Evolutionary conservation across 768 basidiomycete species (phyloP), one percentile per base, ranked within the genome.

Genomic region (Fistulinella prunicolor): DNA sequence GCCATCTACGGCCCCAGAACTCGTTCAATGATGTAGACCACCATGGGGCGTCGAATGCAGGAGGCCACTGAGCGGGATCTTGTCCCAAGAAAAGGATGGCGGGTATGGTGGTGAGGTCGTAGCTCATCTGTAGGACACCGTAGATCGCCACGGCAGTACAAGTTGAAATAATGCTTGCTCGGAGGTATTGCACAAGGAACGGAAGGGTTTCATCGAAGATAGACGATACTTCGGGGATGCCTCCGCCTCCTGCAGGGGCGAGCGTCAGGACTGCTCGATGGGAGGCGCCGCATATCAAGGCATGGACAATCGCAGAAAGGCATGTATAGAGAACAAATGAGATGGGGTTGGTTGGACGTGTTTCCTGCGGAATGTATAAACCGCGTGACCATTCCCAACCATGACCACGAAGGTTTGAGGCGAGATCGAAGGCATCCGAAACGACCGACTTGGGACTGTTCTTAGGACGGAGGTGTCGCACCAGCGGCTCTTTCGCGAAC

Each of bases 381-480:
- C 56, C 51, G 23, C 63, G 54, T 2, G 81, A 79, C 77, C 81
- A 84, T 36, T 76, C 66, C 83, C 84, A 86, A 13, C 80, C 82
- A 38, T 70, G 58, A 7, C 84, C 85, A 16, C 85, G 80, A 13
- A 79, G 54, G 50, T 75, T 81, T 54, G 65, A 68, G 21, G 51
- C 53, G 17, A 86, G 70, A 45, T 85, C 82, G 13, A 74, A 52
- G 2, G 76, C 74, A 46, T 86, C 75, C 36, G 47, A 34, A 28
- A 50, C 16, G 36, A 35, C 34, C 2, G 53, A 49, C 6, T 44
- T 30, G 10, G 38, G 22, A 19, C 42, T 22, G 3, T 42, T 46
- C 10, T 22, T 22, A 23, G 53, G 55, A 26, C 49, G 53, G 19
- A 47, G 20, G 19, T 41, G 36, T 17, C 61, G 60, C 16, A 48